Percentiles rank a stretch among this genome's conserved stretches.
Evolutionary conservation across 164 flowering plant species (phyloP).

Genomic region (Liriodendron chinense): DNA sequence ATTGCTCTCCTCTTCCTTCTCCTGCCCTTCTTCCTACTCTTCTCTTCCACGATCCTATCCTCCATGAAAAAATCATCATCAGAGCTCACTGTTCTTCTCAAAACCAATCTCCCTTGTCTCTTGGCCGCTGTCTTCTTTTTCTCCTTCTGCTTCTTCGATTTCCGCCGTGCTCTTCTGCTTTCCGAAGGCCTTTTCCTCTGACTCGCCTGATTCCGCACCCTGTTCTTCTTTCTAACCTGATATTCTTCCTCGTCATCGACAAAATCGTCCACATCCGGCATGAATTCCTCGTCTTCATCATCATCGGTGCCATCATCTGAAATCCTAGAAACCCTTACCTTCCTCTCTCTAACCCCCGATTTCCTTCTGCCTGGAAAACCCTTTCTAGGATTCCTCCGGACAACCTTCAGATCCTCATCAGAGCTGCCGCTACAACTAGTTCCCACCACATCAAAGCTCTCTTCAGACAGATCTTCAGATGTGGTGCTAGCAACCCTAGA

Average conservation of each 20-base stretch:
- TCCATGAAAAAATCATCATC: constrained; percentile 30
- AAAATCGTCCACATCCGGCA: constrained; percentile 49
- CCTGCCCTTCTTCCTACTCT: constrained; percentile 11
- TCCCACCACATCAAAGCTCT: constrained; percentile 22
- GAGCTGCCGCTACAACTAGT: constrained; percentile 10
- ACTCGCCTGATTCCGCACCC: constrained; percentile 4
- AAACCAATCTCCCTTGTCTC: constrained; percentile 13
- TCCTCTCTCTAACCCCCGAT: constrained; percentile 4
- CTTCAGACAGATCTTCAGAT: constrained; percentile 48
- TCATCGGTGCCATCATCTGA: constrained; percentile 29
- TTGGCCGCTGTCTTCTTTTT: constrained; percentile 20
- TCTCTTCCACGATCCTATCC: constrained; percentile 18
- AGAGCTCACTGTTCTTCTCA: constrained; percentile 28
- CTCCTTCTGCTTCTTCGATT: constrained; percentile 24
- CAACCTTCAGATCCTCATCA: constrained; percentile 24
- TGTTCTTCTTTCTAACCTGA: background rate
- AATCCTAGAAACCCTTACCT: constrained; percentile 13
- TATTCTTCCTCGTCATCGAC: constrained; percentile 60
- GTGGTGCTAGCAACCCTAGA: constrained; percentile 14
- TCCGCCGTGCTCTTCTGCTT: constrained; percentile 35
- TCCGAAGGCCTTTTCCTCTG: constrained; percentile 26
- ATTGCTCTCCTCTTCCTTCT: constrained; percentile 17
- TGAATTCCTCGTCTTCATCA: constrained; percentile 63
- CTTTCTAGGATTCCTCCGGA: constrained; percentile 22
- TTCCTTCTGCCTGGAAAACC: constrained; percentile 13